phyloP scores from a whole-genome alignment of 257 asterid genomes.

The Rauvolfia tetraphylla region DNA sequence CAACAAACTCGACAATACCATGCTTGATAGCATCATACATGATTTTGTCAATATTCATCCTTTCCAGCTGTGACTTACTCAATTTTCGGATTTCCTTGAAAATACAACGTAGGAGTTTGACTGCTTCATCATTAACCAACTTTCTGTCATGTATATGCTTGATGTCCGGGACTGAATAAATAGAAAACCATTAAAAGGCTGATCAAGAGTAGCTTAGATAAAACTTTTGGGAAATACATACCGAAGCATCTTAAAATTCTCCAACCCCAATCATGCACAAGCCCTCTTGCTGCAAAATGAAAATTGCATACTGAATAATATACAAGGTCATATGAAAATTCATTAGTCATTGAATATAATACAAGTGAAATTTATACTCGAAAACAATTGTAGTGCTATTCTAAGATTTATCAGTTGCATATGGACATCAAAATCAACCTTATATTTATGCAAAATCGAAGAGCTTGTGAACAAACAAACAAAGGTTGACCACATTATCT shows the following conservation, averaged over 20 bases:
- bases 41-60: slow-evolving; percentile 35
- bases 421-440: no score
- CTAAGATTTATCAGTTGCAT: no score
- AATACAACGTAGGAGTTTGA: slow-evolving; percentile 23
- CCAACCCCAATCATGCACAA: slow-evolving; percentile 29
- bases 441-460: no score
- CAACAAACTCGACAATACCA: slow-evolving; percentile 29
- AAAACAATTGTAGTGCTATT: no score
- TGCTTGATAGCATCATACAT: slow-evolving; percentile 32
- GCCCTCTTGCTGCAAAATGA: slow-evolving; percentile 18
- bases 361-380: no score
- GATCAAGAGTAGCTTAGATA: background rate
- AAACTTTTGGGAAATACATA: slow-evolving; percentile 4
- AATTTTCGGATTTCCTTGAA: slow-evolving; percentile 24
- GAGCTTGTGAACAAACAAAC: no score
- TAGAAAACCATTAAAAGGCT: background rate
- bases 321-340: background rate
- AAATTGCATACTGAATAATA: background rate
- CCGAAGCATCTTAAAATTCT: slow-evolving; percentile 29
- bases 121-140: slow-evolving; percentile 28
- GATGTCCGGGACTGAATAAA: slow-evolving; percentile 34
- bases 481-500: no score
- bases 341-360: no score
- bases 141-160: slow-evolving; percentile 30
- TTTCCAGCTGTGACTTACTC: slow-evolving; percentile 21